Evolutionary conservation across 768 basidiomycete genomes (phyloP).

Genomic region (Xerocomellus intermedius): DNA sequence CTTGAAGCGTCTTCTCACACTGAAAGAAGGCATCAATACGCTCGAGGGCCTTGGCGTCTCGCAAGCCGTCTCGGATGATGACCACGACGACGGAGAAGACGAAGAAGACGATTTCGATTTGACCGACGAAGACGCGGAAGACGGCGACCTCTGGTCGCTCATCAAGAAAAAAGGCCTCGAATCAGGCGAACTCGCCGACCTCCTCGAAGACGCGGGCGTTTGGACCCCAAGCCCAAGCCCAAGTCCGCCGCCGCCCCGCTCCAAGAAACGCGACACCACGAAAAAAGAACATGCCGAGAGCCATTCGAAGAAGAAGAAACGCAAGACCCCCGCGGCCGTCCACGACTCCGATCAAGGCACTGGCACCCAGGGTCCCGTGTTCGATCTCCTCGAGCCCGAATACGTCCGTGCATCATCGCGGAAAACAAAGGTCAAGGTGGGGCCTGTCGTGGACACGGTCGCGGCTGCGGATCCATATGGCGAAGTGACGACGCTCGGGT

Average conservation of each 20-base stretch:
- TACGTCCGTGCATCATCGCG: conserved; percentile 35
- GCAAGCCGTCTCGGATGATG: conserved; percentile 46
- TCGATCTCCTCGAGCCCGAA: conserved; percentile 80
- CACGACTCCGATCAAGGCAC: conserved; percentile 10
- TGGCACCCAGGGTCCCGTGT: conserved; percentile 40
- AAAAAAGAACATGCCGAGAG: conserved; percentile 10
- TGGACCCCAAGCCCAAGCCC: neutral
- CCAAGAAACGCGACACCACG: conserved; percentile 1
- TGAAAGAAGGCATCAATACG: conserved; percentile 78
- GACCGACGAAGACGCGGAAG: conserved; percentile 39
- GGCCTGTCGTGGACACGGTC: conserved; percentile 3
- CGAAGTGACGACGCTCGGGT: conserved; percentile 66
- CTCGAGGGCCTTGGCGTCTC: conserved; percentile 86
- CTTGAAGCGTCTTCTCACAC: conserved; percentile 68
- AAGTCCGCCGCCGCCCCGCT: conserved; percentile 6
- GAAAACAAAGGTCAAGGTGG: conserved; percentile 13
- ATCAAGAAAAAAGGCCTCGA: conserved; percentile 40
- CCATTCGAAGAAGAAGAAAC: conserved; percentile 58
- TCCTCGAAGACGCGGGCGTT: conserved; percentile 51
- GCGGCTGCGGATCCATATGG: conserved; percentile 51
- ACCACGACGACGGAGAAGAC: conserved; percentile 36
- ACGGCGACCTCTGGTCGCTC: conserved; percentile 44
- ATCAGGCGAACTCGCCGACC: conserved; percentile 50
- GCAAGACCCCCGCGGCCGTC: conserved; percentile 40
- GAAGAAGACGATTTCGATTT: conserved; percentile 27